These are phyloP conservation scores for Pichia californica DNA, from an alignment of 805 yeast genomes.

Conservation along the genomic window DNA sequence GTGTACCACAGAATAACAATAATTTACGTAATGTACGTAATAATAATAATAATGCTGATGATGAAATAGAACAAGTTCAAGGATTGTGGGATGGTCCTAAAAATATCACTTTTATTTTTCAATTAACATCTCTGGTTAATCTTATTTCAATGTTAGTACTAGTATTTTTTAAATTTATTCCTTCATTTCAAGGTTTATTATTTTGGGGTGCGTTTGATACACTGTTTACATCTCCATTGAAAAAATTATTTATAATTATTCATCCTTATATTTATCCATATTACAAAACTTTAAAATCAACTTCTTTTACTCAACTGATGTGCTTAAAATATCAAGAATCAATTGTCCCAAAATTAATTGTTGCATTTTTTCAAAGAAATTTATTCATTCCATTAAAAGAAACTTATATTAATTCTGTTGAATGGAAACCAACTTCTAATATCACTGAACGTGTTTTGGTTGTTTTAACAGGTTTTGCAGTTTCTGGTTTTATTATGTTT, in stretches of 20 bases:
- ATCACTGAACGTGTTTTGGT: conserved; percentile 16
- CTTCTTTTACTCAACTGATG: too few species aligned
- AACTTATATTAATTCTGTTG: conserved; percentile 14
- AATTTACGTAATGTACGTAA: too few species aligned
- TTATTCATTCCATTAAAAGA: conserved; percentile 7
- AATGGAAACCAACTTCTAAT: conserved; percentile 20
- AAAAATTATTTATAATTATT: background rate
- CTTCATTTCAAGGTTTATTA: conserved; percentile 18
- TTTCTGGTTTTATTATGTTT: conserved; percentile 8
- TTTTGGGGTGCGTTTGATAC: background rate
- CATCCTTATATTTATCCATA: background rate
- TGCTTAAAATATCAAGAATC: background rate
- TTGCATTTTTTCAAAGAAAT: conserved; percentile 5
- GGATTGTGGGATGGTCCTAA: conserved; percentile 11
- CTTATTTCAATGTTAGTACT: conserved; percentile 17
- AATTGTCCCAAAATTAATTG: conserved; percentile 3
- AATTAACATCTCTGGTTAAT: conserved; percentile 20
- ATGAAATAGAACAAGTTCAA: background rate
- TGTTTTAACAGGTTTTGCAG: conserved; percentile 17
- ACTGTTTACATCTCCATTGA: background rate
- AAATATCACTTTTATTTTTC: conserved; percentile 14
- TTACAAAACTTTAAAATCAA: too few species aligned
- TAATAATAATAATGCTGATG: background rate
- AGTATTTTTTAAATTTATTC: conserved; percentile 21
- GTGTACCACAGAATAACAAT: background rate